Evolutionary conservation across 306 rosid species (phyloP), one percentile per base, ranked within the genome.

Genomic region (Oemleria cerasiformis): DNA sequence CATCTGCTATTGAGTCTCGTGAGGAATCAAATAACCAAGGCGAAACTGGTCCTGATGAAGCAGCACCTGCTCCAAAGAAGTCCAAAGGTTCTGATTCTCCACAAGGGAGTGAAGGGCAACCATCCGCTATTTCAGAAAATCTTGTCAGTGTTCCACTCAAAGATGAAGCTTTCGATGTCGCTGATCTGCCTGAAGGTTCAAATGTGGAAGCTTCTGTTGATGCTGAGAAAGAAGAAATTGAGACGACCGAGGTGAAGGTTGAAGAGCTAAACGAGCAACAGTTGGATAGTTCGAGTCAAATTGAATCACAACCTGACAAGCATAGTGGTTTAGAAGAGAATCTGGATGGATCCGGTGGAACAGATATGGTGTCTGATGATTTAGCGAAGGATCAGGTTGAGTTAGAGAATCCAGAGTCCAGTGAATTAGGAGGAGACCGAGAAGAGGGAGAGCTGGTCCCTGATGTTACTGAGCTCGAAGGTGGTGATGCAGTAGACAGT

Each of bases 371-470:
- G 2, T 57, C 86, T 6, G 95, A 94, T 81, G 97, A 87, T 65
- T 78, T 71, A 70, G 83, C 74, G 56, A 84, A 50, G 63, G 97
- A 91, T 79, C 88, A 73, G 45, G 77, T 72, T 20, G 97, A 87
- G 78, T 63, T 85, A 36, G 96, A 91, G 57, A 82, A 82, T 74
- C 89, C 68, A 79, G 84, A 75, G 65, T 67, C 86, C 50, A 45
- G 79, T 62, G 92, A 84, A 50, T 50, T 34, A 25, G 81, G 77
- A 72, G 54, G 76, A 58, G 97, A 94, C 55, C 79, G 85, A 85
- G 99, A 94, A 77, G 99, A 94, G 83, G 99, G 99, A 55, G 99
- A 94, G 66, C 30, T 92, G 61, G 67, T 73, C 38, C 90, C 92
- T 59, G 98, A 90, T 41, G 73, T 78, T 54, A 76, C 75, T 39